Evolutionary conservation across 2,329 filamentous ascomycete species (phyloP).

Genomic region (Pseudocercospora macadamiae): DNA sequence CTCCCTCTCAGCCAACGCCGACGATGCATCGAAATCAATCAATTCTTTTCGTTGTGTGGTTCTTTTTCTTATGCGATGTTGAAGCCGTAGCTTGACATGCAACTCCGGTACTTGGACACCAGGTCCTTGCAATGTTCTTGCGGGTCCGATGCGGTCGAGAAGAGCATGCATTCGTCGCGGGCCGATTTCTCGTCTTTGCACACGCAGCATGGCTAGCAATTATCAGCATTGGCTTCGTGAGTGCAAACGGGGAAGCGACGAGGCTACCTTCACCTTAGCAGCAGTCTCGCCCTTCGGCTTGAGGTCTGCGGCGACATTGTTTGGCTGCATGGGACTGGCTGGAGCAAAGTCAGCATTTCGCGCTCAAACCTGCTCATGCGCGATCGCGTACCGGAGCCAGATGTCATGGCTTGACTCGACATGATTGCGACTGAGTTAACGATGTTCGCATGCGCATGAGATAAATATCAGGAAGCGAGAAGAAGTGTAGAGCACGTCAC

Average conservation of each 20-base stretch:
- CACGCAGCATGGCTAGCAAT: slow-evolving; percentile 83
- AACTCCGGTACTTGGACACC: slow-evolving; percentile 83
- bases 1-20: slow-evolving; percentile 10
- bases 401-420: slow-evolving; percentile 23
- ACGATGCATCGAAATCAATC: background rate
- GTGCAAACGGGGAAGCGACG: background rate
- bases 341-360: slow-evolving; percentile 7
- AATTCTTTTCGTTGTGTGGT: background rate
- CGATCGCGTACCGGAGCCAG: slow-evolving; percentile 18
- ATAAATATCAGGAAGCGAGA: no score
- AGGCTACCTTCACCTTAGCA: slow-evolving; percentile 48
- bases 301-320: slow-evolving; percentile 51
- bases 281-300: slow-evolving; percentile 45
- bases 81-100: slow-evolving; percentile 94
- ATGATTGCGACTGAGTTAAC: slow-evolving; percentile 13
- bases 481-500: slow-evolving; percentile 12
- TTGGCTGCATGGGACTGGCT: slow-evolving; percentile 33
- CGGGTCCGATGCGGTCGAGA: slow-evolving; percentile 82
- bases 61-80: slow-evolving; percentile 49
- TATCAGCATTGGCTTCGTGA: slow-evolving; percentile 4
- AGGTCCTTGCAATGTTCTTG: slow-evolving; percentile 79
- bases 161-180: slow-evolving; percentile 98
- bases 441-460: no score
- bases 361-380: slow-evolving; percentile 8
- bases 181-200: slow-evolving; percentile 92